Evolutionary conservation across 768 basidiomycete species (phyloP).

Genomic region (Hemileccinum impolitum): DNA sequence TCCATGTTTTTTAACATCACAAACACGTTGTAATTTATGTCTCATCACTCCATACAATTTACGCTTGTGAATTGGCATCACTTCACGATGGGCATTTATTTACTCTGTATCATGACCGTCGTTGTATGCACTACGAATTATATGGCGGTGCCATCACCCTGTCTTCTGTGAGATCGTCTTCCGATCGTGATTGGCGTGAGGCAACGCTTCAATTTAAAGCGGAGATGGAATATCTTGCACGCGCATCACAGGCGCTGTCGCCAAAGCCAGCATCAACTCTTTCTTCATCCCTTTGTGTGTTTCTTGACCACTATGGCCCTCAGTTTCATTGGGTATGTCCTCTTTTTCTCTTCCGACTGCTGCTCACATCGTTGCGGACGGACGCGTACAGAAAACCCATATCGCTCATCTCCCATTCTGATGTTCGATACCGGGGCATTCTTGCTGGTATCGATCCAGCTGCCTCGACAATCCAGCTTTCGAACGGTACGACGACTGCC

Average conservation of each 20-base stretch:
- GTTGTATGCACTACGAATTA: background rate
- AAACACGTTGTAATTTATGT: slow-evolving; percentile 18
- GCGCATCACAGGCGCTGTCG: slow-evolving; percentile 8
- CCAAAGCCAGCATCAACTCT: slow-evolving; percentile 17
- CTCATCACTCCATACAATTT: background rate
- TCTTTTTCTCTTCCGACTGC: background rate
- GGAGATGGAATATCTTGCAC: slow-evolving; percentile 24
- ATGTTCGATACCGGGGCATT: slow-evolving; percentile 87
- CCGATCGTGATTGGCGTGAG: background rate
- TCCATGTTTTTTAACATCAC: background rate
- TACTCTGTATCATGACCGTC: slow-evolving; percentile 6
- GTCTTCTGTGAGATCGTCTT: too few species aligned
- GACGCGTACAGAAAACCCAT: slow-evolving; percentile 70
- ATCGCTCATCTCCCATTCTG: slow-evolving; percentile 86
- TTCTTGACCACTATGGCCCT: slow-evolving; percentile 51
- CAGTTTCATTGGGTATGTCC: slow-evolving; percentile 69
- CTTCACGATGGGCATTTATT: background rate
- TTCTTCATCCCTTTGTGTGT: slow-evolving; percentile 16
- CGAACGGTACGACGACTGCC: slow-evolving; percentile 58
- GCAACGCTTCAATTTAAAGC: slow-evolving; percentile 16
- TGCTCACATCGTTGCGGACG: slow-evolving; percentile 9
- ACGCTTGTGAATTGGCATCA: background rate
- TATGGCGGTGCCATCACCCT: background rate
- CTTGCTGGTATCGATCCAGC: slow-evolving; percentile 83
- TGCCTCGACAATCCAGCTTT: slow-evolving; percentile 83